A percentile compares a stretch with the other conserved stretches of the same genome.
Conservation (phyloP, 495 filamentous ascomycete species). For the Neurospora sp. region DNA sequence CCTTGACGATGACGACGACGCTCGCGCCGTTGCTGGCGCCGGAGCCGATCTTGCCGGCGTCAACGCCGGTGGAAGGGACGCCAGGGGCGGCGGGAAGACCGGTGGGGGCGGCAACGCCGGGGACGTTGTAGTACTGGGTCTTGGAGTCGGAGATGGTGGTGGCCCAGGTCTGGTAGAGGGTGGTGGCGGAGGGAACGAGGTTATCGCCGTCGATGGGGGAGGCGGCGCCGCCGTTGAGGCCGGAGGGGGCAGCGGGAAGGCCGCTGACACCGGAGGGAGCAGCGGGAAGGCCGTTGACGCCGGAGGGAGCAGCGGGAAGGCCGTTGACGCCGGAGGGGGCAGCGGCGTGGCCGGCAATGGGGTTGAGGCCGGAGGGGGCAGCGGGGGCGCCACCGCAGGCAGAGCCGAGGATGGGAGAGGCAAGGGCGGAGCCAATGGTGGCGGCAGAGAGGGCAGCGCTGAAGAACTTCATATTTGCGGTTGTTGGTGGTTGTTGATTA, state of each 20-base stretch:
- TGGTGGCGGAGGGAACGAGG: not conserved
- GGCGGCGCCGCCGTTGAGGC: not conserved
- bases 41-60: not conserved
- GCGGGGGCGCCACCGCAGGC: not conserved
- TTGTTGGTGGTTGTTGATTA: not conserved
- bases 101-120: not conserved
- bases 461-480: constrained; percentile 6
- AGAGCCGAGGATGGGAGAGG: not conserved
- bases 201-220: not conserved
- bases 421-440: constrained; percentile 2
- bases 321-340: not conserved
- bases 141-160: not conserved
- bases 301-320: not conserved
- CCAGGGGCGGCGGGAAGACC: not conserved
- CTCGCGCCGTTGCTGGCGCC: not conserved
- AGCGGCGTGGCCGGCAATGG: too few relatives aligned
- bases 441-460: constrained; percentile 2
- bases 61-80: too few relatives aligned
- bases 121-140: not conserved
- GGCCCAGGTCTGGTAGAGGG: not conserved
- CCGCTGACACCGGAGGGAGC: not conserved
- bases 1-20: not conserved
- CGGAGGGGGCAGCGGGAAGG: not conserved
- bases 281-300: not conserved
- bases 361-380: not conserved